Percentiles rank a stretch among this genome's conserved stretches.
Conservation (phyloP, 371 early-diverging fungal species). For the Mortierella sp. region DNA sequence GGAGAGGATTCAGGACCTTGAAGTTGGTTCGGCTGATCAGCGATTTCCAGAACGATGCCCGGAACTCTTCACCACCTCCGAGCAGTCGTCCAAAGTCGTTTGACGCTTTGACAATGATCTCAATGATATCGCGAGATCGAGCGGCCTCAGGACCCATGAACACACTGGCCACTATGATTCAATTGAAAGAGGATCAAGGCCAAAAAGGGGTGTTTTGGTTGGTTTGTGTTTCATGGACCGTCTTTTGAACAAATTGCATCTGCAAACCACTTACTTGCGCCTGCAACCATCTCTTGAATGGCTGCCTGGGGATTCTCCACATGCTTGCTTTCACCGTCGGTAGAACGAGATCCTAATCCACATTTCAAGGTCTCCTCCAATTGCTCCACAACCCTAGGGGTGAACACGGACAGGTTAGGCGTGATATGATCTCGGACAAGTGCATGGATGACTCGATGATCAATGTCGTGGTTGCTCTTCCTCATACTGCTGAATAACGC, state of each 20-base stretch:
- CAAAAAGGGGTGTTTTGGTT: too few species aligned
- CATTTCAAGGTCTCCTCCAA: conserved; percentile 9
- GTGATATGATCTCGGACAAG: conserved; percentile 38
- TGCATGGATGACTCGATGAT: conserved; percentile 16
- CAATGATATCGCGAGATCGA: conserved; percentile 14
- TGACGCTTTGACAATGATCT: conserved; percentile 26
- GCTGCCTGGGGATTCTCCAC: conserved; percentile 27
- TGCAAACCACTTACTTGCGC: conserved; percentile 35
- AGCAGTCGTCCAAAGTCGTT: conserved; percentile 22
- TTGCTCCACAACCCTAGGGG: conserved; percentile 30
- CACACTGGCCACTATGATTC: conserved; percentile 28
- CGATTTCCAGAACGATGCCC: conserved; percentile 14
- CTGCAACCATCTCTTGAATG: conserved; percentile 42
- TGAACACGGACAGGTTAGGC: conserved; percentile 29
- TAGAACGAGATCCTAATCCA: conserved; percentile 5
- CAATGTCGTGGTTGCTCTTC: conserved; percentile 28
- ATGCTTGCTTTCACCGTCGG: conserved; percentile 11
- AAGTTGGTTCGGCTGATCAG: conserved; percentile 20
- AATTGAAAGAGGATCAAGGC: background rate
- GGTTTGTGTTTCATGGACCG: too few species aligned
- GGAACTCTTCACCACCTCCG: conserved; percentile 4
- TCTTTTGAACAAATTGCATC: too few species aligned
- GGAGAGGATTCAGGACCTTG: conserved; percentile 18
- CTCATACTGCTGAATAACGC: conserved; percentile 7
- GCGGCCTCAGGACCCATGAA: conserved; percentile 46